These are phyloP conservation scores for Ensete ventricosum DNA, from an alignment of 176 grass and related monocot species.

Conservation along the genomic window DNA sequence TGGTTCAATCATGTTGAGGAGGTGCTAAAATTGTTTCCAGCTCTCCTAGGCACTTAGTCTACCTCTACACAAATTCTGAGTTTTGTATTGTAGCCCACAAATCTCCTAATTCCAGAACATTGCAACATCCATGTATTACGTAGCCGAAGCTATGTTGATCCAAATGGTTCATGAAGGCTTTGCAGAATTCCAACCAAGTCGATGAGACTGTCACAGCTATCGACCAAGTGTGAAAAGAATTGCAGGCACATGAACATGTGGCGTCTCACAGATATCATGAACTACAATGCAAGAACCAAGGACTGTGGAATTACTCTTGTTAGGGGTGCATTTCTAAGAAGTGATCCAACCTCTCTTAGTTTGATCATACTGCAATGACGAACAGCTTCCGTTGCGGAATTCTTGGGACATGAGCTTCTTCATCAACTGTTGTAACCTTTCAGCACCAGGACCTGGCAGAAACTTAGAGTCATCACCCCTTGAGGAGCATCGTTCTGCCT, in stretches of 20 bases:
- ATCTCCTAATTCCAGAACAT: not conserved
- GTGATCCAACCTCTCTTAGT: conserved; percentile 68
- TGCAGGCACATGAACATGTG: not conserved
- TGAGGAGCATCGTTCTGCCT: conserved; percentile 44
- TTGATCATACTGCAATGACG: conserved; percentile 56
- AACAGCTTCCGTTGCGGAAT: conserved; percentile 74
- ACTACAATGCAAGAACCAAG: not conserved
- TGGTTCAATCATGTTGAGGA: no score
- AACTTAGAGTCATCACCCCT: conserved; percentile 51
- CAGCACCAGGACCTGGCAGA: conserved; percentile 48
- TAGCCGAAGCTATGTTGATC: not conserved
- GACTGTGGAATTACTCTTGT: not conserved
- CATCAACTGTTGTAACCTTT: conserved; percentile 59
- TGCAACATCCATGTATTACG: not conserved
- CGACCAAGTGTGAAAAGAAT: not conserved
- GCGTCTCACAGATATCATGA: not conserved
- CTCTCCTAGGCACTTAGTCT: no score
- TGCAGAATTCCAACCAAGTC: not conserved
- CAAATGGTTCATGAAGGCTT: not conserved
- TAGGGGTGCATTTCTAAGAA: conserved; percentile 7
- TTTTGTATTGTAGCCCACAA: not conserved
- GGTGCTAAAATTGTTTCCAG: no score
- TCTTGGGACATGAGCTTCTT: conserved; percentile 51
- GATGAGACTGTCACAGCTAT: not conserved
- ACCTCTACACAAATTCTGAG: no score